Evolutionary conservation across 164 flowering plant genomes (phyloP).

Genomic region (Amborella trichopoda): DNA sequence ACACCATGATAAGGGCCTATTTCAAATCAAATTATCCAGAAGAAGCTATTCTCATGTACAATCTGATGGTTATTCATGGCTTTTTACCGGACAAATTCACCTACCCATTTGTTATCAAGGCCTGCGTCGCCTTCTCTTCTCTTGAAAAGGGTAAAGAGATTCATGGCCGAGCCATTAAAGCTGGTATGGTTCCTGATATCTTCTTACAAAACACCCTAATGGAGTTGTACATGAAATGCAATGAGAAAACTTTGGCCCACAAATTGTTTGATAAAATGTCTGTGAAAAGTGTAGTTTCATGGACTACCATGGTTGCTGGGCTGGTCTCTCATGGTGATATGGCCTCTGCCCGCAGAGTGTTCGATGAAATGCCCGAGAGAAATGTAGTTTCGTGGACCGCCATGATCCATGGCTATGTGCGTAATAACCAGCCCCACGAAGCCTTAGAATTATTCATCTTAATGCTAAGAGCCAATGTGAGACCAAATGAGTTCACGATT

Average conservation of each 20-base stretch:
- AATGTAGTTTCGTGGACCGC: constrained; percentile 69
- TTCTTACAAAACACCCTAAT: constrained; percentile 39
- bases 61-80: constrained; percentile 28
- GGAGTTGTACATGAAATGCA: constrained; percentile 46
- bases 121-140: constrained; percentile 22
- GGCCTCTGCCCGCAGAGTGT: constrained; percentile 25
- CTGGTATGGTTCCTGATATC: constrained; percentile 24
- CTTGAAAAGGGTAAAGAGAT: constrained; percentile 30
- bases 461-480: constrained; percentile 40
- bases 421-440: constrained; percentile 19
- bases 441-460: constrained; percentile 39
- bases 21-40: constrained; percentile 15
- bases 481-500: constrained; percentile 53
- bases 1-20: constrained; percentile 39
- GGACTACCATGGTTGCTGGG: constrained; percentile 52
- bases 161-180: constrained; percentile 31
- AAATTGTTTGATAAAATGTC: constrained; percentile 49
- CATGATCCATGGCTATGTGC: constrained; percentile 47
- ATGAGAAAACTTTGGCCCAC: constrained; percentile 17
- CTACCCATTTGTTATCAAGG: constrained; percentile 54
- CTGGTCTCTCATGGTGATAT: constrained; percentile 27
- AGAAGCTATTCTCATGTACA: constrained; percentile 32
- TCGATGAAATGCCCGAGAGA: constrained; percentile 36
- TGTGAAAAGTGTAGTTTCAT: constrained; percentile 41
- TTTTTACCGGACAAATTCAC: constrained; percentile 48